Evolutionary conservation across 768 basidiomycete genomes (phyloP).

Genomic region (Xerocomus brunneocitrinus): DNA sequence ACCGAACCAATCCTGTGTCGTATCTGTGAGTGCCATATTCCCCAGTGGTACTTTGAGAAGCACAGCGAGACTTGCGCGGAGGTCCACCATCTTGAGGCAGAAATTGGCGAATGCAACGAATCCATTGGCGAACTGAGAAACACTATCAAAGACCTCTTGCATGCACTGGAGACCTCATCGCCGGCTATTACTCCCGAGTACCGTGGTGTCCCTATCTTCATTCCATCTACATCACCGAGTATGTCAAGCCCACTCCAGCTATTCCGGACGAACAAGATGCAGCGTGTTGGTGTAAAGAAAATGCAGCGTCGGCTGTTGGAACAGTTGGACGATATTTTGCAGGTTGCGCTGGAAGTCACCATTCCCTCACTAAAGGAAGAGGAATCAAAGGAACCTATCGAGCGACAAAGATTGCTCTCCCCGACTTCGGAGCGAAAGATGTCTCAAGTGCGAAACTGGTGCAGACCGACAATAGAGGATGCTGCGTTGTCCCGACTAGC

Average conservation of each 20-base stretch:
- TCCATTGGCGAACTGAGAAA: slow-evolving; percentile 81
- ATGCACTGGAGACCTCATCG: slow-evolving; percentile 71
- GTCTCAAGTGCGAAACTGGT: slow-evolving; percentile 79
- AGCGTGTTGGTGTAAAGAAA: slow-evolving; percentile 75
- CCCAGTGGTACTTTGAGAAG: slow-evolving; percentile 99
- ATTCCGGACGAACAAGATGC: slow-evolving; percentile 74
- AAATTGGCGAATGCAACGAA: slow-evolving; percentile 92
- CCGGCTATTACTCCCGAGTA: slow-evolving; percentile 71
- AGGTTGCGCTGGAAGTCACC: slow-evolving; percentile 74
- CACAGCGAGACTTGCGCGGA: slow-evolving; percentile 99
- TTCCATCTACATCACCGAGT: slow-evolving; percentile 65
- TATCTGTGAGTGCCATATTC: slow-evolving; percentile 95
- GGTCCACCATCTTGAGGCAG: slow-evolving; percentile 92
- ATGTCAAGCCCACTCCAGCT: slow-evolving; percentile 73
- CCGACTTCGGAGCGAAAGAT: slow-evolving; percentile 87
- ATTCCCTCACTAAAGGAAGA: slow-evolving; percentile 90
- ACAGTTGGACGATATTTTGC: slow-evolving; percentile 82
- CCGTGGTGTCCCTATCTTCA: slow-evolving; percentile 81
- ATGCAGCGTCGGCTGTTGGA: slow-evolving; percentile 77
- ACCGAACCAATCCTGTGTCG: slow-evolving; percentile 87
- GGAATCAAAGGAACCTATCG: slow-evolving; percentile 85
- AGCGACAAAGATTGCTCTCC: slow-evolving; percentile 85
- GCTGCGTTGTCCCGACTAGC: slow-evolving; percentile 76
- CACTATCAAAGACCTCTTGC: slow-evolving; percentile 73
- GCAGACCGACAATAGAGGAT: slow-evolving; percentile 81